Evolutionary conservation across 208 protist species (phyloP).

Genomic region (Acanthamoeba comandoni): DNA sequence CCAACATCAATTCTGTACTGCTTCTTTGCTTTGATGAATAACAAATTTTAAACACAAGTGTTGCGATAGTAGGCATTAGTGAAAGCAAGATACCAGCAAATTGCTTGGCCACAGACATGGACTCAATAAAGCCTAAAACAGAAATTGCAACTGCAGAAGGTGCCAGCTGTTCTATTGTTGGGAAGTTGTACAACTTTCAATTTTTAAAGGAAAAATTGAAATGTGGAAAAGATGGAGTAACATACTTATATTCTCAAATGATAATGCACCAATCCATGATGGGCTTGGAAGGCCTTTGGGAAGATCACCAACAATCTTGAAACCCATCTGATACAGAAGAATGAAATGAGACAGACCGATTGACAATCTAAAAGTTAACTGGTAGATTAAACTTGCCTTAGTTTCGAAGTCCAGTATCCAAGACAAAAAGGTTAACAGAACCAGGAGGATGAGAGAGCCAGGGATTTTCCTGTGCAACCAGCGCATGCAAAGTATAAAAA

Average conservation of each 20-base stretch:
- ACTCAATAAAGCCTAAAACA: conserved; percentile 34
- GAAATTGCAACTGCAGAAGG: conserved; percentile 1
- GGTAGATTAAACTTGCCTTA: neutral
- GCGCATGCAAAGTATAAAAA: conserved; percentile 3
- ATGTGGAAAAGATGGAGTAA: no score
- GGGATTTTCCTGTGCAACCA: neutral
- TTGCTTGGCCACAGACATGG: conserved; percentile 13
- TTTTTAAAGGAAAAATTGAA: no score
- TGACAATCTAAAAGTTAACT: neutral
- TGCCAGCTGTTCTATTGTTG: no score
- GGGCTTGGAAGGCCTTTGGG: neutral
- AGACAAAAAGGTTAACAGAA: neutral
- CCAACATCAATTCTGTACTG: conserved; percentile 31
- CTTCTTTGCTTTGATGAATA: conserved; percentile 23
- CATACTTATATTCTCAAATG: no score
- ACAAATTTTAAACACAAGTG: neutral
- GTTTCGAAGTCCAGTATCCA: conserved; percentile 6
- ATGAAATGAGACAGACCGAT: no score
- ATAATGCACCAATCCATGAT: neutral
- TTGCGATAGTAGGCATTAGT: neutral
- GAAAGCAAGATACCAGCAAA: neutral
- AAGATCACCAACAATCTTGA: neutral
- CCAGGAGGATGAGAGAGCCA: conserved; percentile 11
- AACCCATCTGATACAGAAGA: conserved; percentile 12
- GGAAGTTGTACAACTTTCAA: no score